Base-by-base conservation (phyloP, 2,329 filamentous ascomycete species). In the Thelonectria olida region DNA sequence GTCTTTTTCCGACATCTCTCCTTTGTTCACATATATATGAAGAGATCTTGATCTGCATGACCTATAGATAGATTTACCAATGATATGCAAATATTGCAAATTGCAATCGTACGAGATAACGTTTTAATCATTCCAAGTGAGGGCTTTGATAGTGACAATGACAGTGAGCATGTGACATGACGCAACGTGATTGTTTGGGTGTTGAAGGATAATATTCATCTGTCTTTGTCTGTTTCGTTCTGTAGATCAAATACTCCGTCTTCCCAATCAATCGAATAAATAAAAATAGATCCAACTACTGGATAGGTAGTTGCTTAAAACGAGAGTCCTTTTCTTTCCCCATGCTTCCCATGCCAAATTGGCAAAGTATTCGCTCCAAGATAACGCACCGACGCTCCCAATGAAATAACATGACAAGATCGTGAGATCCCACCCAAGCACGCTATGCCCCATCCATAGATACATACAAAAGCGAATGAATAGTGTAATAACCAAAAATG, bases 11-110 rank as follows among this genome's bases (percentile, higher is more conserved):
- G 38, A 44, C 41, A 38, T 51, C 23, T 57, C 63, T 54, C n/a
- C 52, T 54, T 50, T 52, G 62, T 47, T 57, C 17, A 48, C 17
- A 48, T 34, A 48, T 48, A 48, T 19, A 31, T 44, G 7, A n/a
- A 31, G 38, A 53, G 19, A 23, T 39, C 23, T 17, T 22, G 49
- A 52, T 49, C 41, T 39, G 41, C 41, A 39, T 34, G 34, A 41
- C 23, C 45, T 56, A 59, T 63, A 64, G 57, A 69, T 54, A 51
- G 60, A 58, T 59, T 42, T 7, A 51, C 41, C 54, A 68, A 71
- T 62, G 52, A 64, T 65, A 66, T 64, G 64, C 64, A 25, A 70
- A 67, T 68, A 70, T 66, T 66, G 17, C 27, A 54, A 34, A 54
- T 41, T 38, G n/a, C 23, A 31, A 41, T 31, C 4, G 45, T 27